Evolutionary conservation across 805 yeast genomes (phyloP).

Genomic region (Candida silvicultrix): DNA sequence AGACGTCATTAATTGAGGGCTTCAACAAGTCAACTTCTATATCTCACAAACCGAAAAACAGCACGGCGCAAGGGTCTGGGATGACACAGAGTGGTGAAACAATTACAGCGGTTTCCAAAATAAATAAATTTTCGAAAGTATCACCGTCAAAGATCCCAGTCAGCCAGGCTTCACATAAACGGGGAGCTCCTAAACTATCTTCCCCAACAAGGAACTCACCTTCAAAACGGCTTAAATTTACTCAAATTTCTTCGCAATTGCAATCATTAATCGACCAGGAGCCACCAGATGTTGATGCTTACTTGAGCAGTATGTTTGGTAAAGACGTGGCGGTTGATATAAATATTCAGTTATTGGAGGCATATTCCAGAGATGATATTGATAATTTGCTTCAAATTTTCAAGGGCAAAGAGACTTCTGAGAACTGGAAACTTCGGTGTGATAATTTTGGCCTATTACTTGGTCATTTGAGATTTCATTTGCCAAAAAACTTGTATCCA

Average conservation of each 20-base stretch:
- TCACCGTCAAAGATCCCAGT: background rate
- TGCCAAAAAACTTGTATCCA: constrained; percentile 8
- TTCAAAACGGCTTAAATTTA: no score
- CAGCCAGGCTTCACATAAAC: background rate
- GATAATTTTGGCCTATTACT: constrained; percentile 15
- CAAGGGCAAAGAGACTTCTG: constrained; percentile 14
- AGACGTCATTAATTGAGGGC: no score
- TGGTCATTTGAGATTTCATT: constrained; percentile 12
- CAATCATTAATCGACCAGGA: background rate
- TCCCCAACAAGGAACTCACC: background rate
- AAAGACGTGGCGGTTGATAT: constrained; percentile 12
- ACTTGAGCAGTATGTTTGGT: constrained; percentile 13
- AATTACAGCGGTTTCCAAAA: no score
- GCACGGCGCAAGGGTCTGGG: no score
- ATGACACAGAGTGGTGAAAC: no score
- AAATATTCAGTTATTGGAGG: constrained; percentile 3
- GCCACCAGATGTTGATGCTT: constrained; percentile 7
- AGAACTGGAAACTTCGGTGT: constrained; percentile 15
- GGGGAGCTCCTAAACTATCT: background rate
- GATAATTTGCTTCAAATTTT: constrained; percentile 6
- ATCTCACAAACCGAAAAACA: no score
- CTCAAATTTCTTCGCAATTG: no score
- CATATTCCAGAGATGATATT: constrained; percentile 5
- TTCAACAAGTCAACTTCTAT: no score
- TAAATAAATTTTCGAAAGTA: no score